Base-by-base conservation (phyloP, 148 eudicot species). In the Agrostemma githago region DNA sequence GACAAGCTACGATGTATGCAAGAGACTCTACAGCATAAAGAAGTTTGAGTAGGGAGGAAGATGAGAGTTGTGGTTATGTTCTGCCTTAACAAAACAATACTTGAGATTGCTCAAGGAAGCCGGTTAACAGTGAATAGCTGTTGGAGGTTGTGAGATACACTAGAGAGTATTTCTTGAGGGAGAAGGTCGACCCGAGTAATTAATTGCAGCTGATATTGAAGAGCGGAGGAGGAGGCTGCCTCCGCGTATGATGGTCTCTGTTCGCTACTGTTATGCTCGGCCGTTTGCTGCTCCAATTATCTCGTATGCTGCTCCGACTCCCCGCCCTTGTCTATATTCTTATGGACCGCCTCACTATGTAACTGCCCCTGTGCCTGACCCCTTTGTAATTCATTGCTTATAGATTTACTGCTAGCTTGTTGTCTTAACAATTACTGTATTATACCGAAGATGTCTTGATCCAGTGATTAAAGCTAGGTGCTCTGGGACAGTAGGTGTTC, bases 21-120 rank as follows among this genome's bases (percentile, higher is more conserved):
- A 5, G 5, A 58, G 39, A 3, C 8, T 77, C 38, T 77, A 77
- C 1, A 6, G 53, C 61, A 63, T 71, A 5, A 74, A 77, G 3
- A 0, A 6, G 2, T 77, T 77, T 71, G n/a, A 68, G 74, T 5
- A 57, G 80, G 38, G 8, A 64, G 9, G 71, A 77, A 16, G 75
- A 77, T n/a, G 71, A 77, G 58, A 77, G 80, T 40, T 44, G 44
- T 16, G 66, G 58, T 0, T 71, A 71, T 8, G 26, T 77, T 3
- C 15, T 77, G 7, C 80, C 80, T n/a, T 0, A 64, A 77, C 4
- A 64, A 64, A 9, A 0, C 8, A 3, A 20, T 77, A 3, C 4
- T 62, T 9, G 57, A 77, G 11, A 71, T 77, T 1, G 80, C 70
- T 5, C 39, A 9, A 51, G 1, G 8, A 10, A n/a, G 41, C 62